Percentiles rank a stretch among this genome's conserved stretches.
phyloP scores from a whole-genome alignment of 2,329 filamentous ascomycete genomes.

The Thelonectria blattea region DNA sequence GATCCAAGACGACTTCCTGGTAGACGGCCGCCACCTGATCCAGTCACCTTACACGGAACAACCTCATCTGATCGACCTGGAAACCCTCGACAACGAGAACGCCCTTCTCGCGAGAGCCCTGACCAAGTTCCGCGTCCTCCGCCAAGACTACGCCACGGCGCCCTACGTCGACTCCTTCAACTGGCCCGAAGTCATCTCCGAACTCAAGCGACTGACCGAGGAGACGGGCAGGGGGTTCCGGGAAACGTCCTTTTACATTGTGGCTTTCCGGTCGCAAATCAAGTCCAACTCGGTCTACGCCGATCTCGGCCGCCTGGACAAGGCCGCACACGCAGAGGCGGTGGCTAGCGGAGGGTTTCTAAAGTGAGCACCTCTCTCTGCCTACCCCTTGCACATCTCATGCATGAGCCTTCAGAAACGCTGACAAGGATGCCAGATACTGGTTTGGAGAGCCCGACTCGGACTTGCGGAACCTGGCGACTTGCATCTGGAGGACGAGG shows the following conservation, averaged over 20 bases:
- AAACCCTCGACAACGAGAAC: constrained; percentile 68
- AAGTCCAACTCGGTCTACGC: constrained; percentile 69
- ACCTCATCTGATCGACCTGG: constrained; percentile 75
- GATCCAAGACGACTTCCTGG: constrained; percentile 21
- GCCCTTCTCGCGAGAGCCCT: constrained; percentile 76
- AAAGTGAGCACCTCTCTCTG: constrained; percentile 60
- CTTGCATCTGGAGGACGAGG: constrained; percentile 70
- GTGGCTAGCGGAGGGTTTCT: constrained; percentile 79
- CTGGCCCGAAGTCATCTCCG: constrained; percentile 68
- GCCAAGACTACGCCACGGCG: constrained; percentile 77
- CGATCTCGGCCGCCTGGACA: constrained; percentile 75
- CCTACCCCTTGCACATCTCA: neutral
- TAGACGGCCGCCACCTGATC: constrained; percentile 53
- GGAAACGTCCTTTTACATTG: constrained; percentile 76
- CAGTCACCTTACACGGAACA: constrained; percentile 78
- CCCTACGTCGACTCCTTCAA: constrained; percentile 79
- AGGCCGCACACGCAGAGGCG: constrained; percentile 80
- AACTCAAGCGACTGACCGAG: constrained; percentile 59
- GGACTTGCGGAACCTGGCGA: constrained; percentile 79
- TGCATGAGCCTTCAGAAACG: neutral
- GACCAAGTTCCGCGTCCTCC: constrained; percentile 64
- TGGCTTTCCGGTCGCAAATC: constrained; percentile 80
- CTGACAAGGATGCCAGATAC: constrained; percentile 61
- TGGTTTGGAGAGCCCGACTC: constrained; percentile 83
- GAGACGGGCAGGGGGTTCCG: constrained; percentile 60